Conservation (phyloP, 345 rosid genomes). For the Adansonia digitata region DNA sequence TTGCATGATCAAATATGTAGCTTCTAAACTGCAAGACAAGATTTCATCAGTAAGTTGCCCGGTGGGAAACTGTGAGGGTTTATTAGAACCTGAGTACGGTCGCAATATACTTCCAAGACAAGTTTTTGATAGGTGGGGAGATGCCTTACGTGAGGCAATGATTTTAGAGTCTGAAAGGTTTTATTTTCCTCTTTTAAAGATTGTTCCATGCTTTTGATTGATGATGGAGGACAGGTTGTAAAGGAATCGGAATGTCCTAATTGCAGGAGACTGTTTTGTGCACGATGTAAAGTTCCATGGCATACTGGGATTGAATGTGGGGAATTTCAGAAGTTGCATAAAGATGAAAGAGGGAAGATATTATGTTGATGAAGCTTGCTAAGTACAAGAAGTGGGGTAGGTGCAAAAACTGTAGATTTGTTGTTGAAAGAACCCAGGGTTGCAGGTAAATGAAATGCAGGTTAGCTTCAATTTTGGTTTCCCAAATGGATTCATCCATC, state of each 20-base stretch:
- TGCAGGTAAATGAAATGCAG: constrained; percentile 37
- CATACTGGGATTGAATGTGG: constrained; percentile 20
- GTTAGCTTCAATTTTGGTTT: constrained; percentile 14
- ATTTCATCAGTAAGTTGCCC: constrained; percentile 30
- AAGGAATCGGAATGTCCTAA: constrained; percentile 19
- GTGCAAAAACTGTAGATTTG: constrained; percentile 33
- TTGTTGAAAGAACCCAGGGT: constrained; percentile 38
- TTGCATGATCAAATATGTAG: constrained; percentile 42
- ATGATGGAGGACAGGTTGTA: constrained; percentile 7
- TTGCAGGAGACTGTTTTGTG: constrained; percentile 32
- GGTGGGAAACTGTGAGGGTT: constrained; percentile 21
- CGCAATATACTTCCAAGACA: constrained; percentile 31
- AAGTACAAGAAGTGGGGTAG: constrained; percentile 29
- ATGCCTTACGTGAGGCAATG: constrained; percentile 38
- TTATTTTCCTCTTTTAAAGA: constrained; percentile 43
- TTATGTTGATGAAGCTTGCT: constrained; percentile 30
- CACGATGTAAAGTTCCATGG: constrained; percentile 31
- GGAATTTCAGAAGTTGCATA: constrained; percentile 30
- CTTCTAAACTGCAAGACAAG: constrained; percentile 44
- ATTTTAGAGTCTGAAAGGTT: constrained; percentile 21
- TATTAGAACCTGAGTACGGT: constrained; percentile 31
- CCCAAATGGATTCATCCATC: neutral
- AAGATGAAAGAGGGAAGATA: constrained; percentile 18
- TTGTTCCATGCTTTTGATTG: constrained; percentile 23
- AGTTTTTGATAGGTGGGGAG: constrained; percentile 46